A percentile compares a stretch with the other conserved stretches of the same genome.
phyloP scores from a whole-genome alignment of 768 basidiomycete species.

The Leucosporidium yakuticum region DNA sequence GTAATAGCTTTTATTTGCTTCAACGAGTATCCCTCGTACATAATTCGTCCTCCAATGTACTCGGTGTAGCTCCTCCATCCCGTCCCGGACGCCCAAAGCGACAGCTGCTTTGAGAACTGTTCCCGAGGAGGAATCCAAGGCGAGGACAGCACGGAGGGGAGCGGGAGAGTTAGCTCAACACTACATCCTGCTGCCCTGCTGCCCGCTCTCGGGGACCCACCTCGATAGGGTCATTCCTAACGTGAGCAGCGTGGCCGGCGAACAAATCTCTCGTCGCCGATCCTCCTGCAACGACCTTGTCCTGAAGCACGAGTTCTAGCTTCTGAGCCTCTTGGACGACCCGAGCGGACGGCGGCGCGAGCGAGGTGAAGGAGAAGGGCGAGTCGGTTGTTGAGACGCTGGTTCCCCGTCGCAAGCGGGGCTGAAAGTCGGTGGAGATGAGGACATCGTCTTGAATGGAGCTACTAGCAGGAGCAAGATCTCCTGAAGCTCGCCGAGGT shows the following conservation, averaged over 20 bases:
- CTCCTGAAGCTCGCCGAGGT: too few species aligned
- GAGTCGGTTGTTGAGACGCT: constrained; percentile 1
- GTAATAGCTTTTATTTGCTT: constrained; percentile 12
- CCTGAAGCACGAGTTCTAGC: not conserved
- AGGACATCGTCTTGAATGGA: too few species aligned
- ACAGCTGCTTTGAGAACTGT: constrained; percentile 32
- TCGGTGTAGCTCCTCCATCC: constrained; percentile 31
- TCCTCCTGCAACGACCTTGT: not conserved
- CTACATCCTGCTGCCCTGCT: not conserved
- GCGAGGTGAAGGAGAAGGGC: constrained; percentile 13
- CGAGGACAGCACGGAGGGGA: too few species aligned
- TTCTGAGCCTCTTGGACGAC: not conserved
- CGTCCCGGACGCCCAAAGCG: constrained; percentile 21
- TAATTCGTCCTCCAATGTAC: constrained; percentile 23
- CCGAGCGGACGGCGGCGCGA: constrained; percentile 12
- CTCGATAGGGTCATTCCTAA: constrained; percentile 21
- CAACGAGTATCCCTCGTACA: constrained; percentile 30
- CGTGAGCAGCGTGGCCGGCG: constrained; percentile 1
- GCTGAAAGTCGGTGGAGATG: too few species aligned
- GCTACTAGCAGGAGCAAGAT: too few species aligned
- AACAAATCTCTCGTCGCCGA: constrained; percentile 22
- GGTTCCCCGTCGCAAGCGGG: too few species aligned
- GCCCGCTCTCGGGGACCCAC: not conserved
- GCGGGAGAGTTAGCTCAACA: not conserved
- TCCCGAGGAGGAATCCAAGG: too few species aligned